Evolutionary conservation across 2,329 filamentous ascomycete species (phyloP), one percentile per base, ranked within the genome.

Genomic region (Diaporthe citrichinensis): DNA sequence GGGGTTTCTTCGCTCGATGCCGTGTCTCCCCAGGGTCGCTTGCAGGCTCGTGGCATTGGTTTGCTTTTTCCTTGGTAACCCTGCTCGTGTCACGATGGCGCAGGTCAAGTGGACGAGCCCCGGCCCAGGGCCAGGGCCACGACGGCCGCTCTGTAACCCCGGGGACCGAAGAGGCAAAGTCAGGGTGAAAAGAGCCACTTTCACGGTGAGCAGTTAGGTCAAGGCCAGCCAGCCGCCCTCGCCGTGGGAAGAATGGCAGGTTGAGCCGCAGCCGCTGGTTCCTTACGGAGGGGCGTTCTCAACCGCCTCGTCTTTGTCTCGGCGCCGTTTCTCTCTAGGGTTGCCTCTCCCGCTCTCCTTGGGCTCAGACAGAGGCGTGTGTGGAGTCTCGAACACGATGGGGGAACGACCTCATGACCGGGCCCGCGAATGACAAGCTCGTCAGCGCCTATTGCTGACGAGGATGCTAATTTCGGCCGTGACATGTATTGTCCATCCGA

Each of bases 31-130:
- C 74, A 68, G 31, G 39, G 44, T 77, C 76, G 76, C 74, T 77
- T 77, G 69, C 57, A 67, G 58, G 65, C 74, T 77, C 74, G 65
- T 72, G 71, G 74, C 68, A 74, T 76, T 76, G 76, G 76, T 55
- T 71, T 76, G 31, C 39, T 53, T 67, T 53, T 31, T 68, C 25
- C 46, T 67, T 71, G 57, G 76, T 77, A 58, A 58, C 46, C 57
- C 69, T 74, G 49, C 25, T 76, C 39, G 76, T 77, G 69, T 51
- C 28, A 77, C 76, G 62, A 67, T 74, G 76, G 76, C 76, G 65
- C 57, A 61, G 76, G 76, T 77, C 74, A 77, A 76, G 74, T 77
- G 76, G 53, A 59, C 49, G 55, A 31, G 17, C 28, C 36, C 34
- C n/a, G 20, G n/a, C 14, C n/a, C 41, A 34, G 44, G 39, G 31